Evolutionary conservation across 495 filamentous ascomycete species (phyloP).

Genomic region (Podospora didyma): DNA sequence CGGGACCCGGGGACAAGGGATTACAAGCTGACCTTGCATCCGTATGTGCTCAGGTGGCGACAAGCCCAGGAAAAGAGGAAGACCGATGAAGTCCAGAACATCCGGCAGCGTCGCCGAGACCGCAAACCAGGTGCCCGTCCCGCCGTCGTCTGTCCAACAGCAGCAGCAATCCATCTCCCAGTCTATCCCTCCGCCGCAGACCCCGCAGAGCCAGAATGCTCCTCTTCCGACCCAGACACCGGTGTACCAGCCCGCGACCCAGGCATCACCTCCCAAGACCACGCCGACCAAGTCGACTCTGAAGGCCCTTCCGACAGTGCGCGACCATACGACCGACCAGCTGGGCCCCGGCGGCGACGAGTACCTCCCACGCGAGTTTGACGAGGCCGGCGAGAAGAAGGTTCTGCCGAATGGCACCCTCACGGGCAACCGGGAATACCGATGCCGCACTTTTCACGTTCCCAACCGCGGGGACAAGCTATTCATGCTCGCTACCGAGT

Average conservation of each 20-base stretch:
- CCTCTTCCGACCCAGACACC: conserved; percentile 59
- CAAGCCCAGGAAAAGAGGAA: conserved; percentile 78
- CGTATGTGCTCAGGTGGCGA: conserved; percentile 43
- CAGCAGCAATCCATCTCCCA: no score
- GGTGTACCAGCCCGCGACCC: conserved; percentile 50
- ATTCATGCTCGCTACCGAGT: conserved; percentile 99
- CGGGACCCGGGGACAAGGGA: not conserved
- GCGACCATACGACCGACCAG: conserved; percentile 97
- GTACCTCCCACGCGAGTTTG: conserved; percentile 90
- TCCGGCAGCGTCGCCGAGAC: conserved; percentile 43
- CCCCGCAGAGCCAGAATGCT: conserved; percentile 70
- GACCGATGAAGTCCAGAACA: conserved; percentile 67
- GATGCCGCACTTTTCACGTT: conserved; percentile 89
- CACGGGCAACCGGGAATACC: conserved; percentile 79
- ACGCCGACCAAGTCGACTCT: conserved; percentile 88
- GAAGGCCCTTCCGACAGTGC: conserved; percentile 91
- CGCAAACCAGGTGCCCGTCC: conserved; percentile 50
- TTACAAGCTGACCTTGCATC: conserved; percentile 35
- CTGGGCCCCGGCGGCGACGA: conserved; percentile 90
- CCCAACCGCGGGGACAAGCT: conserved; percentile 86
- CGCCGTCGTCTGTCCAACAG: no score
- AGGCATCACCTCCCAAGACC: conserved; percentile 74
- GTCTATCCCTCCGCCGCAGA: conserved; percentile 59
- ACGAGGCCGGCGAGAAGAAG: conserved; percentile 92
- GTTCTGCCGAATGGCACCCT: conserved; percentile 78